Conservation (phyloP, 2,329 filamentous ascomycete species). For the Drechslera avenae region DNA sequence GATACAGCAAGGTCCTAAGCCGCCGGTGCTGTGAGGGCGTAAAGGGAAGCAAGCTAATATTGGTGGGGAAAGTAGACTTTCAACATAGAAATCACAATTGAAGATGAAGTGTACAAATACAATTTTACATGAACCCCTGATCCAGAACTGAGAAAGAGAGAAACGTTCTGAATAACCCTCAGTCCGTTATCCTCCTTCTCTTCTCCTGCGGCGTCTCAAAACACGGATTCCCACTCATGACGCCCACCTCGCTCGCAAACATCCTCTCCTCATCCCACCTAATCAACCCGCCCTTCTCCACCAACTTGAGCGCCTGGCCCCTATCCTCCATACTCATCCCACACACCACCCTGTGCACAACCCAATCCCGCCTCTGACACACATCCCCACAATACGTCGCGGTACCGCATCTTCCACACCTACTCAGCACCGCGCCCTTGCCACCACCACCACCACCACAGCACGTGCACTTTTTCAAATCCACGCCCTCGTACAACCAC, state of each 20-base stretch:
- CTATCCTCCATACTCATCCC: constrained; percentile 28
- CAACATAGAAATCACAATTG: no score
- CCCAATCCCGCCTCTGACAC: constrained; percentile 30
- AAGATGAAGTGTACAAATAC: no score
- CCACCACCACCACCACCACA: no score
- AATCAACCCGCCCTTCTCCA: constrained; percentile 27
- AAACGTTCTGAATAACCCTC: no score
- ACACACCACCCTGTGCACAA: constrained; percentile 30
- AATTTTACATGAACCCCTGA: no score
- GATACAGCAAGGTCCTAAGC: constrained; percentile 31
- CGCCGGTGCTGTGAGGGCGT: constrained; percentile 30
- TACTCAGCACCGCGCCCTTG: neutral
- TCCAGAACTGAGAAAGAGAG: no score
- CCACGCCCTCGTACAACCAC: constrained; percentile 23
- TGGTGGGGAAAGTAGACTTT: no score
- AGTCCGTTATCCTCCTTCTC: neutral
- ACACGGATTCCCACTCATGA: constrained; percentile 26
- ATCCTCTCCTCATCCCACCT: constrained; percentile 25
- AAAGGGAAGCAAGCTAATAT: constrained; percentile 15
- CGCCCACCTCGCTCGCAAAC: constrained; percentile 16
- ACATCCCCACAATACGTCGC: constrained; percentile 27
- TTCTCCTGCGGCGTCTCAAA: constrained; percentile 17
- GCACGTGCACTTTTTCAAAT: constrained; percentile 20
- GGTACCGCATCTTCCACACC: constrained; percentile 30
- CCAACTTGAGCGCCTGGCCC: constrained; percentile 26